Evolutionary conservation across 768 basidiomycete genomes (phyloP).

Genomic region (Tephrocybe sp.): DNA sequence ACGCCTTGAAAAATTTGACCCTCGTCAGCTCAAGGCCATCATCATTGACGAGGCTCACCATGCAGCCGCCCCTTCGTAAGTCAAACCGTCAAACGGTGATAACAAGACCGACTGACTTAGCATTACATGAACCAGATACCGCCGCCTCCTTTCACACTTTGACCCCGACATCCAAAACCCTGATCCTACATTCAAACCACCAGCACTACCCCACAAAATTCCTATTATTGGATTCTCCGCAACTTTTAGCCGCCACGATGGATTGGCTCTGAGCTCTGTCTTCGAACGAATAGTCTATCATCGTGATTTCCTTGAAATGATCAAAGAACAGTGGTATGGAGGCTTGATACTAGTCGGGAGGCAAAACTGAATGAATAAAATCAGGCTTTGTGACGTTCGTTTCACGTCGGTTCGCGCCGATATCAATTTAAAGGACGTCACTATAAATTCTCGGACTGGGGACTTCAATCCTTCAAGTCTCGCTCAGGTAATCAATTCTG

Average conservation of each 20-base stretch:
- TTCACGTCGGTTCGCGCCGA: constrained; percentile 82
- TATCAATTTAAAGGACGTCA: constrained; percentile 68
- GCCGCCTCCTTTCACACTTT: constrained; percentile 83
- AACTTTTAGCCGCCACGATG: constrained; percentile 91
- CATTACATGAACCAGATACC: constrained; percentile 49
- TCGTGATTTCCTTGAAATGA: constrained; percentile 88
- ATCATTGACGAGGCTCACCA: constrained; percentile 96
- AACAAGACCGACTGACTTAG: not conserved
- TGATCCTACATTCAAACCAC: constrained; percentile 39
- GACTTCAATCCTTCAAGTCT: constrained; percentile 84
- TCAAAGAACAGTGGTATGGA: constrained; percentile 82
- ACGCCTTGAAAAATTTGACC: constrained; percentile 76
- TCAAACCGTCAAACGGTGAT: constrained; percentile 13
- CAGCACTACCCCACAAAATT: constrained; percentile 46
- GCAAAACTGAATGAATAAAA: constrained; percentile 16
- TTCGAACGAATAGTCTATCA: constrained; percentile 95
- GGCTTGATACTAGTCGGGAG: constrained; percentile 4
- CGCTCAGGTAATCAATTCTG: constrained; percentile 80
- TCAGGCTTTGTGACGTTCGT: constrained; percentile 81
- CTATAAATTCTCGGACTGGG: constrained; percentile 64
- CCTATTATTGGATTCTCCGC: constrained; percentile 95
- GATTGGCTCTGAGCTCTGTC: constrained; percentile 82
- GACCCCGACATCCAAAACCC: constrained; percentile 62
- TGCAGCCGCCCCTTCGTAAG: constrained; percentile 87
- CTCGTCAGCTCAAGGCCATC: constrained; percentile 64